phyloP scores from a whole-genome alignment of 1,139 yeast genomes.

The Nakaseomyces uthaithaninus region DNA sequence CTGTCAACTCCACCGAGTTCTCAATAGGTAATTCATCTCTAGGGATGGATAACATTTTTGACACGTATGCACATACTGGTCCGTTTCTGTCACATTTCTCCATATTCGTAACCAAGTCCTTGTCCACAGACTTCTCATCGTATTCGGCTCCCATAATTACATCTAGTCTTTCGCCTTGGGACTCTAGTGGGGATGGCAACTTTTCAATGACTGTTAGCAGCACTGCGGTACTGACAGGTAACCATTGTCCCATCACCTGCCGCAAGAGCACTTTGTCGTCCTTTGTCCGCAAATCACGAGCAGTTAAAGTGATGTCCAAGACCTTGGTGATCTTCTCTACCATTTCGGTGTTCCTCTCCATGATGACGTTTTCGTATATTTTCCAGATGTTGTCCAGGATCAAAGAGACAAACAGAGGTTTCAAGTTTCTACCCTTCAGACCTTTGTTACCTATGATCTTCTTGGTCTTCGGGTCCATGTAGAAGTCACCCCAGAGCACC shows the following conservation, averaged over 20 bases:
- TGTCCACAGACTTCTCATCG: constrained; percentile 44
- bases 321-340: constrained; percentile 68
- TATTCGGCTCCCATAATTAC: constrained; percentile 55
- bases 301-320: constrained; percentile 57
- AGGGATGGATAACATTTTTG: constrained; percentile 83
- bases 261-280: constrained; percentile 59
- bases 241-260: constrained; percentile 85
- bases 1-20: constrained; percentile 20
- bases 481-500: constrained; percentile 95
- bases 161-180: constrained; percentile 67
- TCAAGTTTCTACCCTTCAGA: constrained; percentile 42
- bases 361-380: constrained; percentile 62
- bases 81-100: constrained; percentile 54
- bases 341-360: constrained; percentile 61
- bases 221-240: constrained; percentile 83
- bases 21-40: constrained; percentile 61
- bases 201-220: constrained; percentile 76
- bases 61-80: constrained; percentile 72
- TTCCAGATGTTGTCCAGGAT: constrained; percentile 91
- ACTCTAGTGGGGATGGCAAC: constrained; percentile 71
- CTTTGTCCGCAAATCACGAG: constrained; percentile 73
- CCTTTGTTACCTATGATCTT: constrained; percentile 60
- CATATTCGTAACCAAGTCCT: constrained; percentile 48
- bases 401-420: constrained; percentile 81
- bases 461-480: constrained; percentile 82